A percentile compares a stretch with the other conserved stretches of the same genome.
These are phyloP conservation scores for Cutaneotrichosporon cavernicola DNA, from an alignment of 1,284 basidiomycete species.

Conservation along the genomic window DNA sequence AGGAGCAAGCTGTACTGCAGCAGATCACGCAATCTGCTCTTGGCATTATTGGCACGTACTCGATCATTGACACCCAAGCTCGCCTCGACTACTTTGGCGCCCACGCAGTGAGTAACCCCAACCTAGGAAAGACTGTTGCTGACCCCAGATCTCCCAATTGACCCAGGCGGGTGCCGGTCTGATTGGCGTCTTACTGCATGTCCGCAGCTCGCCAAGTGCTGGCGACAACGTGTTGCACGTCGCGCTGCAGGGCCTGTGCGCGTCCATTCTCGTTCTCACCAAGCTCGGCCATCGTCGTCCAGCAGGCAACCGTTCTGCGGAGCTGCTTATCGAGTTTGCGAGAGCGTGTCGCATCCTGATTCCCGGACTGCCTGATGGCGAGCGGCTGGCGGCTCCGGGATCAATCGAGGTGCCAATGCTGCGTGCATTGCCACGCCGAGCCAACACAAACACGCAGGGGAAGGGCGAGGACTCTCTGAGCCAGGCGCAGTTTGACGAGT, in stretches of 20 bases:
- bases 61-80: conserved; percentile 35
- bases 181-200: conserved; percentile 39
- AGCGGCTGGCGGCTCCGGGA: conserved; percentile 14
- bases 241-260: conserved; percentile 35
- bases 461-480: conserved; percentile 14
- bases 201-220: conserved; percentile 24
- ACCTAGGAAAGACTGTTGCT: neutral
- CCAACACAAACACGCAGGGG: conserved; percentile 8
- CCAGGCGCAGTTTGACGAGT: conserved; percentile 33
- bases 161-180: conserved; percentile 40
- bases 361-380: conserved; percentile 21
- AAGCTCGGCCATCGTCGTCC: conserved; percentile 33
- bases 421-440: conserved; percentile 30
- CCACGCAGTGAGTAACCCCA: conserved; percentile 30
- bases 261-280: conserved; percentile 32
- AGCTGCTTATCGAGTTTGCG: conserved; percentile 36
- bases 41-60: conserved; percentile 40
- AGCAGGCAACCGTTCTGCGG: conserved; percentile 37
- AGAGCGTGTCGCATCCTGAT: conserved; percentile 35
- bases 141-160: conserved; percentile 33
- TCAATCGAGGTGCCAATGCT: conserved; percentile 40
- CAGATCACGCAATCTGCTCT: conserved; percentile 37
- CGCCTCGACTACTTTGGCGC: conserved; percentile 40
- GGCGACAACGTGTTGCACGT: conserved; percentile 27
- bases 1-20: conserved; percentile 29